phyloP scores from a whole-genome alignment of 75 land plant species.

The Adiantum capillusveneris region DNA sequence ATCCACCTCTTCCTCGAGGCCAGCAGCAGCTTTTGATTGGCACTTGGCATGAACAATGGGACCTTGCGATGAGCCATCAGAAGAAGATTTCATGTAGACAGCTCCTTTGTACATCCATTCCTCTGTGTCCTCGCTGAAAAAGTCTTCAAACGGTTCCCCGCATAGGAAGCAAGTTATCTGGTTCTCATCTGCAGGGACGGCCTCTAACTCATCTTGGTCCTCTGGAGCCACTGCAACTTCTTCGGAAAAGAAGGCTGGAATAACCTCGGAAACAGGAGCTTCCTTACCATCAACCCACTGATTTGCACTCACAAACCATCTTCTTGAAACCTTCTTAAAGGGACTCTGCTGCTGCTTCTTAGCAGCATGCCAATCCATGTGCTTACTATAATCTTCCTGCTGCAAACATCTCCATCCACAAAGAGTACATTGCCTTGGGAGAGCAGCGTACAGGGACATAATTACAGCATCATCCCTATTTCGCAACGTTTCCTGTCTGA shows the following conservation, averaged over 20 bases:
- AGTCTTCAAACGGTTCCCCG: slow-evolving; percentile 93
- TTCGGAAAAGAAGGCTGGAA: slow-evolving; percentile 63
- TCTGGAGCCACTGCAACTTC: slow-evolving; percentile 51
- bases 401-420: slow-evolving; percentile 78
- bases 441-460: slow-evolving; percentile 56
- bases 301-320: slow-evolving; percentile 77
- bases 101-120: slow-evolving; percentile 99
- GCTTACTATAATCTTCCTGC: slow-evolving; percentile 87
- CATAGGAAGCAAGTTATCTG: slow-evolving; percentile 84
- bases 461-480: slow-evolving; percentile 75
- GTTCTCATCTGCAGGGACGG: slow-evolving; percentile 94
- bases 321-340: slow-evolving; percentile 49
- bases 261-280: slow-evolving; percentile 26
- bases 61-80: slow-evolving; percentile 47
- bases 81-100: slow-evolving; percentile 75
- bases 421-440: slow-evolving; percentile 88
- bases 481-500: slow-evolving; percentile 57
- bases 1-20: too few relatives aligned
- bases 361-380: slow-evolving; percentile 99
- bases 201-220: slow-evolving; percentile 45
- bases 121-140: slow-evolving; percentile 91
- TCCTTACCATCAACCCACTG: slow-evolving; percentile 74
- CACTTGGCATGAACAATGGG: slow-evolving; percentile 88
- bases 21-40: slow-evolving; percentile 33
- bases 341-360: slow-evolving; percentile 67